These are phyloP conservation scores for Calvatia gigantea DNA, from an alignment of 768 basidiomycete genomes.

Conservation along the genomic window DNA sequence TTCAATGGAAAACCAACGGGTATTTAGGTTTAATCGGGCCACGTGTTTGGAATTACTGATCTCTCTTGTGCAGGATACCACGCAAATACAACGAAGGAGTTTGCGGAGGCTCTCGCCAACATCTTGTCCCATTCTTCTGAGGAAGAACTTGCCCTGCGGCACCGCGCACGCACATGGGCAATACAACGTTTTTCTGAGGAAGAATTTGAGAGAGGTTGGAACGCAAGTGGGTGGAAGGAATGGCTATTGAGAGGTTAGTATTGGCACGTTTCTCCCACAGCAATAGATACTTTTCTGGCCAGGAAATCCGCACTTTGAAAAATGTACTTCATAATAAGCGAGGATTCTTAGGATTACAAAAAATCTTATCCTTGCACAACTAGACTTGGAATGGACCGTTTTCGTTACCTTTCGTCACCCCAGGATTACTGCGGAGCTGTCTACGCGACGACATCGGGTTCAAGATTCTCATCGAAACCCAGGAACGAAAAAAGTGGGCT, in stretches of 20 bases:
- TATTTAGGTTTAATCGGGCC: slow-evolving; percentile 19
- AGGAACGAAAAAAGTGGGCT: too few species aligned
- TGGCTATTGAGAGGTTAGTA: slow-evolving; percentile 20
- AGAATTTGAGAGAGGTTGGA: slow-evolving; percentile 78
- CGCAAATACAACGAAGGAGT: slow-evolving; percentile 60
- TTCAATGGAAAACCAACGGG: slow-evolving; percentile 68
- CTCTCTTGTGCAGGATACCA: slow-evolving; percentile 59
- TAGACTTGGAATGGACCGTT: too few species aligned
- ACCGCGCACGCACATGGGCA: slow-evolving; percentile 68
- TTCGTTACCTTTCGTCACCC: too few species aligned
- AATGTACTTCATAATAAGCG: too few species aligned
- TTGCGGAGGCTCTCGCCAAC: slow-evolving; percentile 62
- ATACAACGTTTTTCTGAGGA: slow-evolving; percentile 70
- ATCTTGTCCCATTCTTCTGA: slow-evolving; percentile 54
- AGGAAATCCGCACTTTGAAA: too few species aligned
- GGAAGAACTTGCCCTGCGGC: slow-evolving; percentile 60
- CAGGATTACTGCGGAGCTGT: too few species aligned
- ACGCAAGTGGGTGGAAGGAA: slow-evolving; percentile 54
- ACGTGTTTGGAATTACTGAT: not conserved
- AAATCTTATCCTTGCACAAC: too few species aligned
- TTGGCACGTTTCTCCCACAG: not conserved
- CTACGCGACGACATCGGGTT: too few species aligned
- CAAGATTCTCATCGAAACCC: too few species aligned
- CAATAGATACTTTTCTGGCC: not conserved
- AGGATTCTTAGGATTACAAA: too few species aligned